Evolutionary conservation across 2,329 filamentous ascomycete species (phyloP).

Genomic region (Cucurbitaria berberidis): DNA sequence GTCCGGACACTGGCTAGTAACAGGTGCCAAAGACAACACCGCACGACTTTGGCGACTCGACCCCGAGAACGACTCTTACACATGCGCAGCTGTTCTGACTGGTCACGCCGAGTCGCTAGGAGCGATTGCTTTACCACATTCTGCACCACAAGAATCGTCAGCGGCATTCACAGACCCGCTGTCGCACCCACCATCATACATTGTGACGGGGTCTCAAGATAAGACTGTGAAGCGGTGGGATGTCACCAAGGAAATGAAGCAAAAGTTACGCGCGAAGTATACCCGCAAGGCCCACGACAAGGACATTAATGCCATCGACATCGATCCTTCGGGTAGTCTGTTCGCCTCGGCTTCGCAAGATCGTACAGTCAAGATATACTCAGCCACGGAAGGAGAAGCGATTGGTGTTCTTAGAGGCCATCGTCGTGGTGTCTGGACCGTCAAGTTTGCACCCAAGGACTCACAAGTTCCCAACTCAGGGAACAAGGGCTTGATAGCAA

Average conservation of each 20-base stretch:
- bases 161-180: conserved; percentile 75
- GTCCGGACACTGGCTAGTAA: conserved; percentile 96
- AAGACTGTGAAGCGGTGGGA: conserved; percentile 96
- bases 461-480: conserved; percentile 66
- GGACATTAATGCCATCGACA: conserved; percentile 93
- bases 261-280: conserved; percentile 71
- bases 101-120: conserved; percentile 95
- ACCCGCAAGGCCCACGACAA: conserved; percentile 98
- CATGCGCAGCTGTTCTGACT: conserved; percentile 81
- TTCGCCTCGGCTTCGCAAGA: conserved; percentile 98
- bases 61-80: conserved; percentile 72
- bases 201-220: conserved; percentile 93
- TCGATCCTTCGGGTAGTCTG: conserved; percentile 74
- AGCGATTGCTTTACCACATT: conserved; percentile 81
- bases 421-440: conserved; percentile 93
- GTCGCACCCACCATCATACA: conserved; percentile 78
- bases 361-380: conserved; percentile 96
- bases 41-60: conserved; percentile 91
- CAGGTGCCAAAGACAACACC: conserved; percentile 95
- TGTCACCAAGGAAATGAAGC: conserved; percentile 60
- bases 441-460: conserved; percentile 82
- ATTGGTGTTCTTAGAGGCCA: conserved; percentile 92
- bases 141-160: conserved; percentile 70
- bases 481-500: conserved; percentile 81
- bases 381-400: conserved; percentile 84